A percentile compares a stretch with the other conserved stretches of the same genome.
phyloP scores from a whole-genome alignment of 176 grass and related monocot genomes.

The Otatea glauca region DNA sequence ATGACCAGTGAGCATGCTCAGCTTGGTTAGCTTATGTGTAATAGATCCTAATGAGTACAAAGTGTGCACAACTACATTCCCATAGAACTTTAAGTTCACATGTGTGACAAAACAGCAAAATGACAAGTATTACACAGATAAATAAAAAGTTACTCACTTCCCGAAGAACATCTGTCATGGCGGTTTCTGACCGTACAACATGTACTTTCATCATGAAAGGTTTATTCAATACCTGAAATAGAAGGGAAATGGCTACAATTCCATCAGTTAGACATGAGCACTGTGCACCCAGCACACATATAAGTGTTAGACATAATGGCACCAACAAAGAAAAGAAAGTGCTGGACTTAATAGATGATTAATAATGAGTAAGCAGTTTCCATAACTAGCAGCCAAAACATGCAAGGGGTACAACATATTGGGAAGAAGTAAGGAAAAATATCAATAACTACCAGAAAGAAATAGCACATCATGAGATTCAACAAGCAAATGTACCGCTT shows the following conservation, averaged over 20 bases:
- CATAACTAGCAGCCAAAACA: conserved; percentile 1
- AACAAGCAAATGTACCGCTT: conserved; percentile 4
- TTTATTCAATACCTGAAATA: conserved; percentile 76
- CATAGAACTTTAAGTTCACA: conserved; percentile 20
- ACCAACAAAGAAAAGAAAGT: conserved; percentile 15
- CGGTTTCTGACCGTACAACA: conserved; percentile 78
- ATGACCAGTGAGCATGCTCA: background rate
- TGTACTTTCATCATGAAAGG: conserved; percentile 69
- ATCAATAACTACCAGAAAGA: background rate
- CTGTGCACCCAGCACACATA: background rate
- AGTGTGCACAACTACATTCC: background rate
- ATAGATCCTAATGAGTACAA: conserved; percentile 6
- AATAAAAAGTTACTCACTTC: conserved; percentile 62
- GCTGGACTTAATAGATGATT: background rate
- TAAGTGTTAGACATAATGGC: background rate
- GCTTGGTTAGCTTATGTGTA: background rate
- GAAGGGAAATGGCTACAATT: conserved; percentile 31
- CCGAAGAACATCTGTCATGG: conserved; percentile 93
- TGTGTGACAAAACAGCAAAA: conserved; percentile 13
- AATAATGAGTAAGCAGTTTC: conserved; percentile 5
- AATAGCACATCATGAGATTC: background rate
- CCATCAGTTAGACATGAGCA: conserved; percentile 29
- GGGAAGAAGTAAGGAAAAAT: background rate
- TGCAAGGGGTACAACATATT: background rate
- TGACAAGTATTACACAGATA: background rate